Evolutionary conservation across 805 yeast species (phyloP).

Genomic region (Candida sithepensis): DNA sequence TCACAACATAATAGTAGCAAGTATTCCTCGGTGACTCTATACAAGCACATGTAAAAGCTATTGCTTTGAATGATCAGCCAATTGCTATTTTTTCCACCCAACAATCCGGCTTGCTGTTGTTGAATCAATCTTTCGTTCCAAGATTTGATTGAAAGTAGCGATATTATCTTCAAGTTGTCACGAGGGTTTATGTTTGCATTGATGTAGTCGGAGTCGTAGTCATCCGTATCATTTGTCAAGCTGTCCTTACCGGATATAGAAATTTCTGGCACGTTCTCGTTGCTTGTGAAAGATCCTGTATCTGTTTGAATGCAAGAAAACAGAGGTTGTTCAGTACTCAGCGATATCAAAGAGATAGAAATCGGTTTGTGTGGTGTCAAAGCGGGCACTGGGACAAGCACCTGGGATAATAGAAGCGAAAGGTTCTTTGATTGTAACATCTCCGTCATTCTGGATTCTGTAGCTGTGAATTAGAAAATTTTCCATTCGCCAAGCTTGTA

Average conservation of each 20-base stretch:
- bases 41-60: conserved; percentile 21
- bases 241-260: not conserved
- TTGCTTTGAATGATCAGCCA: conserved; percentile 29
- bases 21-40: conserved; percentile 20
- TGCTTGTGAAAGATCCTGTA: not conserved
- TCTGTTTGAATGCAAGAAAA: conserved; percentile 25
- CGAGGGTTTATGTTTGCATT: conserved; percentile 27
- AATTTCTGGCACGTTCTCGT: not conserved
- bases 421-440: conserved; percentile 31
- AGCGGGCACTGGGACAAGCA: conserved; percentile 23
- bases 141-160: conserved; percentile 26
- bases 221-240: conserved; percentile 11
- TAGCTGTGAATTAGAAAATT: too few species aligned
- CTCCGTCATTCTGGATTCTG: not conserved
- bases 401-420: conserved; percentile 25
- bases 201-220: conserved; percentile 24
- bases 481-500: too few species aligned
- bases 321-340: conserved; percentile 25
- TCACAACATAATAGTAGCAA: conserved; percentile 28
- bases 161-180: conserved; percentile 29
- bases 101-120: not conserved
- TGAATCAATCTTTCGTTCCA: conserved; percentile 21
- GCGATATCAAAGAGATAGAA: conserved; percentile 30
- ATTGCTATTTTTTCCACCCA: not conserved
- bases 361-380: conserved; percentile 24